A percentile compares a stretch with the other conserved stretches of the same genome.
Conservation (phyloP, 257 asterid genomes). For the Paulownia fortunei region DNA sequence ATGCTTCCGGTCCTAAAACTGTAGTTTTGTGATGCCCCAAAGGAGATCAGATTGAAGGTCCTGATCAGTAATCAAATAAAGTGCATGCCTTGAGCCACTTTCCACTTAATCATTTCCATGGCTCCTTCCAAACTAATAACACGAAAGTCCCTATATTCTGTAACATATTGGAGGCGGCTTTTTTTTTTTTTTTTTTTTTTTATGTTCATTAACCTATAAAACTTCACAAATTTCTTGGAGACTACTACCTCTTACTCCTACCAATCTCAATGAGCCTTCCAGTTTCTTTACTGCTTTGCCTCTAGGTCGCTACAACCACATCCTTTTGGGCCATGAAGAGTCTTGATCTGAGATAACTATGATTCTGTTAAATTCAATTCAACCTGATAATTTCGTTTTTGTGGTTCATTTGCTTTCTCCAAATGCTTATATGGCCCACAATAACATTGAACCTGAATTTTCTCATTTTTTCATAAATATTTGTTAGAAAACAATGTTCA, state of each 20-base stretch:
- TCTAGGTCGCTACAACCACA: not conserved
- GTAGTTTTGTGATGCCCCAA: too few species aligned
- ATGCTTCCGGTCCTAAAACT: too few species aligned
- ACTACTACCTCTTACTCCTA: not conserved
- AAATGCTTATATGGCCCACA: conserved; percentile 2
- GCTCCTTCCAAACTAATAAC: not conserved
- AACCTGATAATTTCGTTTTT: not conserved
- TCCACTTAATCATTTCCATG: not conserved
- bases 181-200: not conserved
- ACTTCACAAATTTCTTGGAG: not conserved
- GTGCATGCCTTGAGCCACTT: not conserved
- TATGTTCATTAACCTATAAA: conserved; percentile 1
- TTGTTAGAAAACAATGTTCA: not conserved
- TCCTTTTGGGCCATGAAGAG: conserved; percentile 14
- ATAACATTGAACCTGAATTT: not conserved
- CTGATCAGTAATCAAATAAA: not conserved
- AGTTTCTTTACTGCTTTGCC: not conserved
- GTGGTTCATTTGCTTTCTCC: conserved; percentile 1
- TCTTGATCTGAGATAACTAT: conserved; percentile 3
- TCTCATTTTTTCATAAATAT: not conserved
- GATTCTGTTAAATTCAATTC: not conserved
- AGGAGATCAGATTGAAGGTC: too few species aligned
- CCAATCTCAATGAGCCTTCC: not conserved
- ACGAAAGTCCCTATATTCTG: not conserved
- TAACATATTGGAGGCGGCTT: not conserved